phyloP scores from a whole-genome alignment of 2,329 filamentous ascomycete species.

The Colletotrichum tamarilloi region DNA sequence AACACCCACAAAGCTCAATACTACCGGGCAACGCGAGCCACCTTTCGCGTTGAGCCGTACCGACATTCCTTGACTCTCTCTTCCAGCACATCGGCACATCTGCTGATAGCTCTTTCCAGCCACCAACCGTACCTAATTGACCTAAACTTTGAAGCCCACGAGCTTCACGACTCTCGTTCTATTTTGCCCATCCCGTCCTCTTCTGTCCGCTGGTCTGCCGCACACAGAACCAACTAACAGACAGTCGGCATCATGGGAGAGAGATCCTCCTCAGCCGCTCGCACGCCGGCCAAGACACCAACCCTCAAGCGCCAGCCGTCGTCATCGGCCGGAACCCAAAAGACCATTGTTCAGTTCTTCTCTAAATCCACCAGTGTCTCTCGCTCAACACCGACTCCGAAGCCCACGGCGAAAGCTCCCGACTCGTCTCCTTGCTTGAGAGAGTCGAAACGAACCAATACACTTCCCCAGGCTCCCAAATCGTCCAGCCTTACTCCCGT shows the following conservation, averaged over 20 bases:
- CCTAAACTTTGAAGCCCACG: not conserved
- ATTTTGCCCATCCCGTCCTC: not conserved
- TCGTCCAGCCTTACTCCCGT: conserved; percentile 73
- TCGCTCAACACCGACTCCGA: conserved; percentile 47
- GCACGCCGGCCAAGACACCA: conserved; percentile 49
- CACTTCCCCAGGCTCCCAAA: conserved; percentile 51
- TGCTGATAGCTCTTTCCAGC: not conserved
- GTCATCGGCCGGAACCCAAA: conserved; percentile 48
- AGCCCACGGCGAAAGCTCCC: conserved; percentile 45
- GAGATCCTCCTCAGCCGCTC: conserved; percentile 41
- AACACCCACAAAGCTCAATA: not conserved
- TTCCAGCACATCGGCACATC: not conserved
- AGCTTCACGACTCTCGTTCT: not conserved
- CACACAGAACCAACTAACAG: not conserved
- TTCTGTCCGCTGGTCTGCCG: not conserved
- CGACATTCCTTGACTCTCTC: not conserved
- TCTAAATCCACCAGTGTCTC: conserved; percentile 50
- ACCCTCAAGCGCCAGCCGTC: conserved; percentile 38
- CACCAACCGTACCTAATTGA: not conserved
- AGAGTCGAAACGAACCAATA: conserved; percentile 58
- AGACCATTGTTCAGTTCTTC: conserved; percentile 58
- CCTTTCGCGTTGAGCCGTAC: not conserved
- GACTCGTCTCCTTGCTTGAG: conserved; percentile 50
- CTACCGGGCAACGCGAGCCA: not conserved
- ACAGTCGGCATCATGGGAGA: conserved; percentile 19